Evolutionary conservation across 2,329 filamentous ascomycete species (phyloP), one percentile per base, ranked within the genome.

Genomic region (Neocucurbitaria cava): DNA sequence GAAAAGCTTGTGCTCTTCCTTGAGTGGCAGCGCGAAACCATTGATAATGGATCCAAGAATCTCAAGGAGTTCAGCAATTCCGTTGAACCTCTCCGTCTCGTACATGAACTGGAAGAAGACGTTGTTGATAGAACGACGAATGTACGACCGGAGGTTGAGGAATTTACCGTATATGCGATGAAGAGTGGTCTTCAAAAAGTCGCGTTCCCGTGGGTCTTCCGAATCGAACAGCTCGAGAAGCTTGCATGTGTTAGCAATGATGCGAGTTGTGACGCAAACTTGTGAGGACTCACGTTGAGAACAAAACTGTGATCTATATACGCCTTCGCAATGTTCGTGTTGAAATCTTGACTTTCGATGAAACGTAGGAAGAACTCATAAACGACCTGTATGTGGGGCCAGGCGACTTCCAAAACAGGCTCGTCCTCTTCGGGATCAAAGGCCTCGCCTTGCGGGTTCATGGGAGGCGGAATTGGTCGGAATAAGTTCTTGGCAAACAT

Each of bases 51-150:
- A 98, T 26, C 95, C 95, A 46, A 99, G 82, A 64, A 99, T 99
- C 76, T 99, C 95, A 31, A 99, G 84, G 26, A 99, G 82, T 77
- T 99, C 95, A 3, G 95, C 95, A 70, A 99, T 97, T 49, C 95
- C 95, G 69, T 99, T 99, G 81, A 99, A 98, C 54, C 95, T 87
- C 78, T 99, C 95, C 3, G 95, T 99, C 78, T 99, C 95, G 76
- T 99, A 99, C 56, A 92, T 93, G 77, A 99, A 99, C 74, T 99
- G 95, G 84, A 99, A 99, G 81, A 99, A 99, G 68, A 99, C 95
- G 72, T 99, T 98, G 86, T 99, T 99, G 84, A 99, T 99, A 52
- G 95, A 99, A 69, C 95, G 88, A 72, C 95, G 87, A 72, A 99
- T 99, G 77, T 96, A 99, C 26, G 95, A 98, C 56, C 95, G 89